Conservation (phyloP, 2,329 filamentous ascomycete genomes). For the Lasiodiplodia sp. region DNA sequence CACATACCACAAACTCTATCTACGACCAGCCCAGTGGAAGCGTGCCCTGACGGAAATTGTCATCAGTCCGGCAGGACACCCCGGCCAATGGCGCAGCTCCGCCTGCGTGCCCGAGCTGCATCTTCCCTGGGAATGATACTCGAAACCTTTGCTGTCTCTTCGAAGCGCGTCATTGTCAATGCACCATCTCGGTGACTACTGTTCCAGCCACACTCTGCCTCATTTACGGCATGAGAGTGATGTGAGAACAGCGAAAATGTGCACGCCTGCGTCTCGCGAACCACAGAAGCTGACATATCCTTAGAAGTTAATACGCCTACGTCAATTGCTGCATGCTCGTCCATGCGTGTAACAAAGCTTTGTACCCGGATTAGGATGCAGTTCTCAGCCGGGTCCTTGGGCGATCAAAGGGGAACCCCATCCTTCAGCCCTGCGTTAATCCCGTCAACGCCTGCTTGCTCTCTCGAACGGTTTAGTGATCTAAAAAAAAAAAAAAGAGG, state of each 20-base stretch:
- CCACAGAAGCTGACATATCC: constrained; percentile 6
- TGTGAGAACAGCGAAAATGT: neutral
- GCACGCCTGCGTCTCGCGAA: neutral
- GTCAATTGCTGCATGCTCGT: neutral
- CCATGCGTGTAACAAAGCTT: constrained; percentile 4
- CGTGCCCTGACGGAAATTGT: neutral
- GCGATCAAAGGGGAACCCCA: neutral
- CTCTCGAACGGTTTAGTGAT: constrained; percentile 1
- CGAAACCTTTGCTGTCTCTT: constrained; percentile 20
- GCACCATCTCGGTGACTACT: constrained; percentile 4
- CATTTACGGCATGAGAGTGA: too few species aligned
- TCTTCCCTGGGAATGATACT: neutral
- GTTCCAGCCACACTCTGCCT: constrained; percentile 5
- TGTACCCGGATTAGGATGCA: constrained; percentile 5
- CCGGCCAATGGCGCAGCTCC: constrained; percentile 9
- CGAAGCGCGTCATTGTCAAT: neutral
- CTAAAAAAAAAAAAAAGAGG: neutral
- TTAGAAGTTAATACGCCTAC: neutral
- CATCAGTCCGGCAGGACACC: neutral
- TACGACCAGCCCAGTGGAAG: neutral
- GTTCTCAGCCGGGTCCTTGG: neutral
- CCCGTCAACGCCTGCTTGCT: neutral
- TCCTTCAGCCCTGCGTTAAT: neutral
- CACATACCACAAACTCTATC: neutral
- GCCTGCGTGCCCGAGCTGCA: neutral